A percentile compares a stretch with the other conserved stretches of the same genome.
phyloP scores from a whole-genome alignment of 495 filamentous ascomycete genomes.

The Aspergillus baeticus region DNA sequence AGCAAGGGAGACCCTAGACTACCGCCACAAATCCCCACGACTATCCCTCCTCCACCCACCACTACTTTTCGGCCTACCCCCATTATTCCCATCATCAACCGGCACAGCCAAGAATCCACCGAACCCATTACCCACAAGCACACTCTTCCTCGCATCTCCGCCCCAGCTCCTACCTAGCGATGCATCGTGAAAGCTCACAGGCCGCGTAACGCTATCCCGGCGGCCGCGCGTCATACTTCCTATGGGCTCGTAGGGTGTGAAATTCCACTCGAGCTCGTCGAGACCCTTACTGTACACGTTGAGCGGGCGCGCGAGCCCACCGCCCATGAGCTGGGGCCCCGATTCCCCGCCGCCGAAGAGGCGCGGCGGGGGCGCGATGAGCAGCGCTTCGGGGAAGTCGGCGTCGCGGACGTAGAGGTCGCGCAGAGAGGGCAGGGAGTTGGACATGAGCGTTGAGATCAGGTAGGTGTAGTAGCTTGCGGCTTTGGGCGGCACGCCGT shows the following conservation, averaged over 20 bases:
- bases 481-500: conserved; percentile 57
- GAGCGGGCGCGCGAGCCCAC: conserved; percentile 60
- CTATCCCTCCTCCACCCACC: conserved; percentile 37
- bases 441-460: conserved; percentile 73
- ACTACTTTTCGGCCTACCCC: conserved; percentile 34
- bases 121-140: conserved; percentile 73
- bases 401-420: conserved; percentile 84
- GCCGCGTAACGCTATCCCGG: conserved; percentile 44
- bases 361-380: conserved; percentile 60
- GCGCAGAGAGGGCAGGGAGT: conserved; percentile 66
- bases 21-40: conserved; percentile 45
- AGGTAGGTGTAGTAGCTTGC: conserved; percentile 83
- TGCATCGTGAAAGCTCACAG: conserved; percentile 54
- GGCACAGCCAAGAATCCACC: conserved; percentile 83
- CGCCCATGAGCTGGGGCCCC: conserved; percentile 33
- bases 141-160: conserved; percentile 56
- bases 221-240: conserved; percentile 29
- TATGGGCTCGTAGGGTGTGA: conserved; percentile 56
- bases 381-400: conserved; percentile 71
- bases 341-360: conserved; percentile 32
- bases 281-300: conserved; percentile 85
- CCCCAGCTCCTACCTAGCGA: conserved; percentile 59
- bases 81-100: conserved; percentile 38
- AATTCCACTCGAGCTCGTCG: conserved; percentile 84
- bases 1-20: not conserved